Conservation (phyloP, 441 rosid species). For the Mallotus japonicus region DNA sequence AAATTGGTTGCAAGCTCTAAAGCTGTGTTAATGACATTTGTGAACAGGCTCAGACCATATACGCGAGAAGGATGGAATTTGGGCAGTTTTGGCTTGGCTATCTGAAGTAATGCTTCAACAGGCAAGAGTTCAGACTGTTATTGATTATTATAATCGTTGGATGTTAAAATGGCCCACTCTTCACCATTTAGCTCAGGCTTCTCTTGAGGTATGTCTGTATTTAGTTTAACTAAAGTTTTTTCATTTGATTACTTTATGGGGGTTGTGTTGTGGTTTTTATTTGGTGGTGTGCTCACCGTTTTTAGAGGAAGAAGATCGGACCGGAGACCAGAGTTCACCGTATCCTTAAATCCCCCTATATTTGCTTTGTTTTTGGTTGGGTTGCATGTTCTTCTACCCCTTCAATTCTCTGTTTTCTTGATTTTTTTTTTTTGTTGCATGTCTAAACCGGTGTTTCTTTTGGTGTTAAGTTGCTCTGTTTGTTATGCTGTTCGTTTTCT, state of each 20-base stretch:
- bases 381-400: too few species aligned
- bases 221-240: background rate
- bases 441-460: too few species aligned
- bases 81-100: conserved; percentile 99
- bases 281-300: conserved; percentile 1
- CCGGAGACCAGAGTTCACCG: too few species aligned
- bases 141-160: conserved; percentile 85
- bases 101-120: conserved; percentile 97
- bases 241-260: background rate
- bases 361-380: too few species aligned
- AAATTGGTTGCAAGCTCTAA: background rate
- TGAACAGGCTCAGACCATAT: conserved; percentile 90
- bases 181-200: conserved; percentile 66
- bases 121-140: conserved; percentile 86
- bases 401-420: too few species aligned
- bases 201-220: conserved; percentile 60
- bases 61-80: conserved; percentile 95
- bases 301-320: too few species aligned
- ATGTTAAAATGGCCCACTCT: conserved; percentile 86
- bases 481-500: too few species aligned
- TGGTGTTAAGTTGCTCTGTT: too few species aligned
- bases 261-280: background rate
- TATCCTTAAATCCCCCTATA: too few species aligned
- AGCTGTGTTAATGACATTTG: conserved; percentile 21
- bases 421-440: too few species aligned